phyloP scores from a whole-genome alignment of 1,284 basidiomycete species.

The Irpex sp. region DNA sequence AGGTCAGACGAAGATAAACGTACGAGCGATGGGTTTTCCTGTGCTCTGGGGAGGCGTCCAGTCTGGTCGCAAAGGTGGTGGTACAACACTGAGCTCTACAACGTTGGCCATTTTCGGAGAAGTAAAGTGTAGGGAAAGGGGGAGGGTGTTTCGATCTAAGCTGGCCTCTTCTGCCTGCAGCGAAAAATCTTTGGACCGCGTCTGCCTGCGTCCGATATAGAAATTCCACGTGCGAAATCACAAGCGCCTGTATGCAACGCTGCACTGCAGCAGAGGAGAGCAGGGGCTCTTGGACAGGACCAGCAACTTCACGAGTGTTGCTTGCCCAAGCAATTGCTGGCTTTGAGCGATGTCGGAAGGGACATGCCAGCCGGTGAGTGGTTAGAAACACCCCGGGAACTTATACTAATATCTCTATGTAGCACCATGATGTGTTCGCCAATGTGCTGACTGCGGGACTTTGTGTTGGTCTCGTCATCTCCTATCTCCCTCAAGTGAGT shows the following conservation, averaged over 20 bases:
- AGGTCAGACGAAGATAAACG: constrained; percentile 10
- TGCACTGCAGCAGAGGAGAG: not conserved
- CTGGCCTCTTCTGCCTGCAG: not conserved
- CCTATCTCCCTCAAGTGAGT: constrained; percentile 84
- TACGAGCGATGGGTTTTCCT: constrained; percentile 32
- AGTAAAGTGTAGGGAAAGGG: constrained; percentile 3
- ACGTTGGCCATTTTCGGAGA: constrained; percentile 28
- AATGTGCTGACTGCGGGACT: constrained; percentile 73
- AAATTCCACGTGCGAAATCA: not conserved
- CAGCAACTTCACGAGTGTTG: not conserved
- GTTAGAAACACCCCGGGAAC: not conserved
- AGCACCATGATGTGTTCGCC: constrained; percentile 77
- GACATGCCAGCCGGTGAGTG: not conserved
- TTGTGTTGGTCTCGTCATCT: constrained; percentile 78
- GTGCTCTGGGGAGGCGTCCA: constrained; percentile 27
- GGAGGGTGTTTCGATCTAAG: not conserved
- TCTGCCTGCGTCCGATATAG: not conserved
- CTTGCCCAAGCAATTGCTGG: no score
- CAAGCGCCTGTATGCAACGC: not conserved
- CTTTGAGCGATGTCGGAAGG: not conserved
- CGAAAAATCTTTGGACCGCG: constrained; percentile 1
- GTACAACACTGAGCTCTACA: constrained; percentile 29
- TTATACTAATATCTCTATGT: not conserved
- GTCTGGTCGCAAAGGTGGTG: constrained; percentile 25
- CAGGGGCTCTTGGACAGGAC: not conserved